Conservation (phyloP, 2,329 filamentous ascomycete genomes). For the Zymoseptoria ardabiliae region DNA sequence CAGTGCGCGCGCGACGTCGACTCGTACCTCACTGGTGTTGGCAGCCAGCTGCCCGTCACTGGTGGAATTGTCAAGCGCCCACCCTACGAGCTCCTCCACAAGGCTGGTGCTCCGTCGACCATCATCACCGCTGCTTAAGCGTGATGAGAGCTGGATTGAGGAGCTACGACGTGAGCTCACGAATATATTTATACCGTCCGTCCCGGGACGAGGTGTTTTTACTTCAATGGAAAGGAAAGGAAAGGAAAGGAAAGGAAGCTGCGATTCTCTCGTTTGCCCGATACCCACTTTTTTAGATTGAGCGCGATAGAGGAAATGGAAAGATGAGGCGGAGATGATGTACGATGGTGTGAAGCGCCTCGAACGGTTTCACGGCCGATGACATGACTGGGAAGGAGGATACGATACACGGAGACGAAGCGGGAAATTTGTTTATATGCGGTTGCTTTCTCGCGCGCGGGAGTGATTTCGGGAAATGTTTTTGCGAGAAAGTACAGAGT, state of each 20-base stretch:
- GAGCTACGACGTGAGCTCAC: background rate
- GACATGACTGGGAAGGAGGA: background rate
- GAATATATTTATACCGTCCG: background rate
- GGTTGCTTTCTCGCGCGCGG: background rate
- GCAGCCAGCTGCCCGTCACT: constrained; percentile 76
- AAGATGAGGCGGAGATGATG: background rate
- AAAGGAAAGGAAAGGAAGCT: background rate
- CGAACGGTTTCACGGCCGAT: background rate
- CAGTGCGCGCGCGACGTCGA: constrained; percentile 90
- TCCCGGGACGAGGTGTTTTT: background rate
- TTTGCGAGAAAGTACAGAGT: background rate
- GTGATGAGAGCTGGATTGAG: background rate
- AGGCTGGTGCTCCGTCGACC: constrained; percentile 33
- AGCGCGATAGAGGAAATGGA: background rate
- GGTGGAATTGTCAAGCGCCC: constrained; percentile 85
- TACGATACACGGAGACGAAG: background rate
- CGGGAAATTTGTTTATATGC: background rate
- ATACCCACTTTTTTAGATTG: background rate
- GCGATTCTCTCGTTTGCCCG: background rate
- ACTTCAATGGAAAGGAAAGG: too few relatives aligned
- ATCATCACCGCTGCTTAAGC: constrained; percentile 21
- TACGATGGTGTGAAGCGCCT: background rate
- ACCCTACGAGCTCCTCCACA: constrained; percentile 60
- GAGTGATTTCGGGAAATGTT: background rate
- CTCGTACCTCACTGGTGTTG: constrained; percentile 67